phyloP scores from a whole-genome alignment of 371 early-diverging fungal genomes.

The Zopfochytrium polystomum region DNA sequence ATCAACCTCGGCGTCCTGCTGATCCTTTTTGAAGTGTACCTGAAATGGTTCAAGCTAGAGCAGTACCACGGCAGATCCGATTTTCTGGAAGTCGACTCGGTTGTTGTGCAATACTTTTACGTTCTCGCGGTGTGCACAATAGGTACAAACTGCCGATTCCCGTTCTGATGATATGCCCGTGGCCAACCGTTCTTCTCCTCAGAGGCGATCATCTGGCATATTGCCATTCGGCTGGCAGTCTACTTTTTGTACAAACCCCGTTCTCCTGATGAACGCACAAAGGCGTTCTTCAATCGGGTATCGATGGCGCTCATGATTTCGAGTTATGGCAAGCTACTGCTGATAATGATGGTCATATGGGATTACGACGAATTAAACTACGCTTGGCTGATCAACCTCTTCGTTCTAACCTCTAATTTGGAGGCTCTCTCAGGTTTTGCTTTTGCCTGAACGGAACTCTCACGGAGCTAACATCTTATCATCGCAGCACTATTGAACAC shows the following conservation, averaged over 20 bases:
- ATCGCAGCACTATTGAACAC: too few species aligned
- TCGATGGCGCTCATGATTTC: conserved; percentile 67
- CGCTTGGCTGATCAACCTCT: conserved; percentile 72
- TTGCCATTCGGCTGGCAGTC: conserved; percentile 14
- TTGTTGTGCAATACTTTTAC: conserved; percentile 72
- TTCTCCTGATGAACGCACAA: not conserved
- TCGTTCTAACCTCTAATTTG: conserved; percentile 79
- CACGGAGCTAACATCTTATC: too few species aligned
- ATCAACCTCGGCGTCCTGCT: conserved; percentile 75
- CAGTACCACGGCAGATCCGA: conserved; percentile 52
- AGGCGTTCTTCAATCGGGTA: conserved; percentile 20
- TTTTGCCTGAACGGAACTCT: too few species aligned
- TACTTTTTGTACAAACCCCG: conserved; percentile 7
- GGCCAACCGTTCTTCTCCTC: not conserved
- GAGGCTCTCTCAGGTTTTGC: conserved; percentile 71
- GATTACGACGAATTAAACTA: conserved; percentile 82
- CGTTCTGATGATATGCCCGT: not conserved
- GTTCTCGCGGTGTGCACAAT: conserved; percentile 71
- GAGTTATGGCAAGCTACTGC: conserved; percentile 84
- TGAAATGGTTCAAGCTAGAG: conserved; percentile 89
- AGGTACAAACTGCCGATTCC: conserved; percentile 44
- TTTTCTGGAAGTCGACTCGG: conserved; percentile 10
- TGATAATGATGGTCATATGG: conserved; percentile 93
- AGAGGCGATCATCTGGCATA: conserved; percentile 26
- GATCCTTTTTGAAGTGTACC: conserved; percentile 88